These are phyloP conservation scores for Pleomassaria siparia DNA, from an alignment of 2,329 filamentous ascomycete species.

Conservation along the genomic window DNA sequence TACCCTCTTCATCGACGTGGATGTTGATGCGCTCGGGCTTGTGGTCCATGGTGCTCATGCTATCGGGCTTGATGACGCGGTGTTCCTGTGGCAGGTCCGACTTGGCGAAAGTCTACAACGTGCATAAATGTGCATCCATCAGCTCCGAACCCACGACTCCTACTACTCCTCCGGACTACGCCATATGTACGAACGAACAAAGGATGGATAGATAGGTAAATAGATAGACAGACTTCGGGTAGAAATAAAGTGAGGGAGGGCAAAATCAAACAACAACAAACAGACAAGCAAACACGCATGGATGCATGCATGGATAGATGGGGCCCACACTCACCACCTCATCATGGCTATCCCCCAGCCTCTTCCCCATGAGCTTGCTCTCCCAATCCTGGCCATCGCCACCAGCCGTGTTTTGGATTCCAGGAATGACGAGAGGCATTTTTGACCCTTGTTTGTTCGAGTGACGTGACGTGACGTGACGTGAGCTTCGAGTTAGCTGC, in stretches of 20 bases:
- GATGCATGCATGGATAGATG: neutral
- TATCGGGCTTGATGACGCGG: slow-evolving; percentile 49
- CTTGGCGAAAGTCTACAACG: slow-evolving; percentile 56
- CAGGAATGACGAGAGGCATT: slow-evolving; percentile 57
- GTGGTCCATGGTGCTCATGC: slow-evolving; percentile 51
- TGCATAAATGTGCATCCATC: no score
- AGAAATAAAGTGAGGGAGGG: neutral
- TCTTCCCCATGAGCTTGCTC: slow-evolving; percentile 55
- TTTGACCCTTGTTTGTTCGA: slow-evolving; percentile 11
- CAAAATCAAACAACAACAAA: slow-evolving; percentile 1
- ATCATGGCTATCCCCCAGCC: slow-evolving; percentile 50
- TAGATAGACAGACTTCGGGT: neutral
- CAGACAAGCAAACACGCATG: neutral
- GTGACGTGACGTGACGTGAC: no score
- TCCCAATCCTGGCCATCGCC: slow-evolving; percentile 46
- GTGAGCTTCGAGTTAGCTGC: no score
- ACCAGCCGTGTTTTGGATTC: slow-evolving; percentile 43
- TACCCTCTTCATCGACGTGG: slow-evolving; percentile 52
- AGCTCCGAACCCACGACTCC: neutral
- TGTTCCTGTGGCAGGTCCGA: slow-evolving; percentile 51
- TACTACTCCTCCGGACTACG: neutral
- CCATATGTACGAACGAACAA: neutral
- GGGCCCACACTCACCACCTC: slow-evolving; percentile 49
- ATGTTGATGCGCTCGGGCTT: slow-evolving; percentile 53
- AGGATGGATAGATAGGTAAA: no score